Evolutionary conservation across 768 basidiomycete genomes (phyloP).

Genomic region (Butyriboletus loyo): DNA sequence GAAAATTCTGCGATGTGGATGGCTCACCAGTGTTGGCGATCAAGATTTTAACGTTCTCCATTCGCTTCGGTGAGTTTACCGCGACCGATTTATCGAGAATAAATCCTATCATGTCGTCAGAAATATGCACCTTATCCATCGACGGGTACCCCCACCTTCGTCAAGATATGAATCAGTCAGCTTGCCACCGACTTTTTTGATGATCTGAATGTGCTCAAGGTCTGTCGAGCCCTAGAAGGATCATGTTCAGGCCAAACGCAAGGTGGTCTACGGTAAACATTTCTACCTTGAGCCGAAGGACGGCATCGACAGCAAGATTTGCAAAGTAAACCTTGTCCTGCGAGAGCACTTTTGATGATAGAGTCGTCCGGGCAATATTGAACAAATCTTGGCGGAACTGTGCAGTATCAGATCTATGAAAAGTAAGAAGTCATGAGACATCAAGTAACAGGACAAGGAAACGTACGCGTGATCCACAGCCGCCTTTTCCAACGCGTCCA

Average conservation of each 20-base stretch:
- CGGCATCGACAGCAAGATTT: constrained; percentile 96
- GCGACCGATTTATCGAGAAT: constrained; percentile 96
- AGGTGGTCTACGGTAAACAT: neutral
- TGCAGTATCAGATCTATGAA: constrained; percentile 59
- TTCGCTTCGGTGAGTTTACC: constrained; percentile 89
- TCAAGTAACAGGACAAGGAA: neutral
- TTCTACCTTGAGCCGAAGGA: constrained; percentile 79
- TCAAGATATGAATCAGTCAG: constrained; percentile 97
- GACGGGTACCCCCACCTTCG: constrained; percentile 57
- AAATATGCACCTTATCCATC: neutral
- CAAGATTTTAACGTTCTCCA: constrained; percentile 93
- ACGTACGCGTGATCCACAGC: constrained; percentile 83
- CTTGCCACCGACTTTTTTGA: constrained; percentile 99
- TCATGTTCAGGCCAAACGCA: neutral
- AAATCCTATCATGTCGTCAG: constrained; percentile 58
- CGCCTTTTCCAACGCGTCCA: constrained; percentile 78
- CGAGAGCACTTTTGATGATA: constrained; percentile 93
- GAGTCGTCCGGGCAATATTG: constrained; percentile 94
- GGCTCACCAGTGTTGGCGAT: constrained; percentile 95
- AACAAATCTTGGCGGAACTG: constrained; percentile 87
- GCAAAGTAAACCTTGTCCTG: constrained; percentile 99
- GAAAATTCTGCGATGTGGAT: neutral
- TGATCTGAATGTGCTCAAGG: constrained; percentile 97
- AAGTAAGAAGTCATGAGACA: neutral
- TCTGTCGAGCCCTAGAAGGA: constrained; percentile 83